Evolutionary conservation across 495 filamentous ascomycete species (phyloP), one percentile per base, ranked within the genome.

Genomic region (Hypoxylon crocopeplum): DNA sequence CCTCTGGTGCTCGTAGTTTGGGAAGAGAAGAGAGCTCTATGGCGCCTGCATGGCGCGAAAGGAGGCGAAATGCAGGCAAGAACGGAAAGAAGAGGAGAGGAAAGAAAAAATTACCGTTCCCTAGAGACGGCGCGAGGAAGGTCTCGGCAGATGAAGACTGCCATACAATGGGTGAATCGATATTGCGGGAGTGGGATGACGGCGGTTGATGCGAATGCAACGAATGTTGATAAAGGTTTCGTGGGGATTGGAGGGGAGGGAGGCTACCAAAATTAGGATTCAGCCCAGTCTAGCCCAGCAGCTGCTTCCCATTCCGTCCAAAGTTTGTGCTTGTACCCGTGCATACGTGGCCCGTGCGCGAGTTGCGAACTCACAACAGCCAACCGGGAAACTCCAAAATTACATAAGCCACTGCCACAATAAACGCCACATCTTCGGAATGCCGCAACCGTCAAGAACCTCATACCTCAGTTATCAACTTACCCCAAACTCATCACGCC

Each of bases 251-350:
- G 55, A 42, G 38, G 37, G n/a, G 36, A 37, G 38, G 25, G 46
- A 64, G 61, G 61, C 61, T 64, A 54, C 49, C 49, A 59, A 64
- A 50, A 50, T 44, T 53, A 34, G 37, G 12, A 55, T 64, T 59
- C 61, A 64, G 61, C 61, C 61, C 61, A 59, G 54, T 59, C 54
- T 49, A 64, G 60, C 59, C 52, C 51, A 50, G 48, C 36, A n/a
- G n/a, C n/a, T n/a, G n/a, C n/a, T n/a, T n/a, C n/a, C n/a, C n/a
- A n/a, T n/a, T n/a, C n/a, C n/a, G n/a, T n/a, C n/a, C n/a, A n/a
- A n/a, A n/a, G n/a, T n/a, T n/a, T n/a, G n/a, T n/a, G n/a, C n/a
- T n/a, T n/a, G n/a, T n/a, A n/a, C n/a, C n/a, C n/a, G n/a, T n/a
- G n/a, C n/a, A n/a, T n/a, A n/a, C n/a, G n/a, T n/a, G n/a, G n/a